Conservation (phyloP, 2,329 filamentous ascomycete genomes). For the Paraphoma sp. region DNA sequence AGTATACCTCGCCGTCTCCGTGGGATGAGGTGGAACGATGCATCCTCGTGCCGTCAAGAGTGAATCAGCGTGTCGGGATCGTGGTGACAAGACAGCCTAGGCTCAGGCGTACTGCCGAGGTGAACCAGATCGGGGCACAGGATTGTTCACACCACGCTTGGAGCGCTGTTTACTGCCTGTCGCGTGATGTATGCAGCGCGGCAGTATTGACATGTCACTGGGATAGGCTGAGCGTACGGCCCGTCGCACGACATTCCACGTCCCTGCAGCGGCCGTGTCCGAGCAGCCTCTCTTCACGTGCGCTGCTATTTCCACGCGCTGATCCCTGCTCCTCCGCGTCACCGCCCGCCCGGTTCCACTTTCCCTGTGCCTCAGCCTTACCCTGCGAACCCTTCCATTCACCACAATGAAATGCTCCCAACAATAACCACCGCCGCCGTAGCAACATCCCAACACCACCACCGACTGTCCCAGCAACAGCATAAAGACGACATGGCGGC, state of each 20-base stretch:
- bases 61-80: constrained; percentile 11
- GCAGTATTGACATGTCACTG: not conserved
- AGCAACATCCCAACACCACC: not conserved
- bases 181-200: not conserved
- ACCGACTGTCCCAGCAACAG: not conserved
- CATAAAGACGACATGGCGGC: constrained; percentile 31
- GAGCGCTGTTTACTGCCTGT: not conserved
- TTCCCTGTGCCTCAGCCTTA: constrained; percentile 17
- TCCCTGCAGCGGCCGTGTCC: constrained; percentile 12
- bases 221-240: not conserved
- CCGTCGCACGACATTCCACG: constrained; percentile 6
- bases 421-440: constrained; percentile 1
- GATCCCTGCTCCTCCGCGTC: constrained; percentile 25
- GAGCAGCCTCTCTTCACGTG: constrained; percentile 18
- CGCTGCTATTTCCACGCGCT: not conserved
- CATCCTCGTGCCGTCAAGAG: constrained; percentile 14
- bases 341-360: constrained; percentile 14
- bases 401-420: not conserved
- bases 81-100: constrained; percentile 6
- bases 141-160: constrained; percentile 1
- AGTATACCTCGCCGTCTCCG: constrained; percentile 20
- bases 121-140: not conserved
- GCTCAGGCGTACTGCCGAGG: not conserved
- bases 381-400: not conserved
- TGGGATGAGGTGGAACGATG: constrained; percentile 41